These are phyloP conservation scores for Colletotrichum nymphaeae DNA, from an alignment of 2,329 filamentous ascomycete genomes.

Conservation along the genomic window DNA sequence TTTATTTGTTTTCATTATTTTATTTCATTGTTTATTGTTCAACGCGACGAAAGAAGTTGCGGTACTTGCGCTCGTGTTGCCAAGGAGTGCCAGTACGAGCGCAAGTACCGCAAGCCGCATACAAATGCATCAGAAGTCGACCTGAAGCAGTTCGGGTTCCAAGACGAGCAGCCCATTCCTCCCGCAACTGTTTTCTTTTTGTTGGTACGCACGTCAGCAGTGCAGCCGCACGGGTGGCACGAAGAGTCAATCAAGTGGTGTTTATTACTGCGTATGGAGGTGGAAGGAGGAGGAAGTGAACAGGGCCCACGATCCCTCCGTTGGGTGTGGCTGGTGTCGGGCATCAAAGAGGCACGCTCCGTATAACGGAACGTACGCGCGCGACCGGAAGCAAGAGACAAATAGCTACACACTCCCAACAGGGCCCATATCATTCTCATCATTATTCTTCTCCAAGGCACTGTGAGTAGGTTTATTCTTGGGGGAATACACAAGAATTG, in stretches of 20 bases:
- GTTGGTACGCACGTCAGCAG: no score
- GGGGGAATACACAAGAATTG: no score
- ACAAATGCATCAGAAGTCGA: constrained; percentile 85
- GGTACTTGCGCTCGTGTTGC: constrained; percentile 84
- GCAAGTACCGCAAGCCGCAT: constrained; percentile 86
- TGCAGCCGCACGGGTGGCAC: no score
- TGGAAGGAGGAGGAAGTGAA: no score
- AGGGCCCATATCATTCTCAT: no score
- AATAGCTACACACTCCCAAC: background rate
- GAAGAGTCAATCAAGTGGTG: no score
- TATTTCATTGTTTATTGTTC: no score
- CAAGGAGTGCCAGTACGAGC: constrained; percentile 96
- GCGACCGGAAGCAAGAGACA: background rate
- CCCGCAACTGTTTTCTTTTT: constrained; percentile 56
- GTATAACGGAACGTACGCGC: background rate
- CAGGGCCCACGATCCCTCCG: no score
- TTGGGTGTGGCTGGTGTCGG: background rate
- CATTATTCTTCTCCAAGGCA: no score
- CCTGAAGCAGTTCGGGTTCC: constrained; percentile 84
- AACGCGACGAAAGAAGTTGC: constrained; percentile 53
- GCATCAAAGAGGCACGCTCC: background rate
- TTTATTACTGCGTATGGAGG: no score
- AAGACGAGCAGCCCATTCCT: constrained; percentile 71
- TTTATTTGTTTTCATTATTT: no score
- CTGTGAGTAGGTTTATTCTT: no score